A percentile compares a stretch with the other conserved stretches of the same genome.
These are phyloP conservation scores for Sorghum bicolor DNA, from an alignment of 176 grass and related monocot genomes.

Conservation along the genomic window DNA sequence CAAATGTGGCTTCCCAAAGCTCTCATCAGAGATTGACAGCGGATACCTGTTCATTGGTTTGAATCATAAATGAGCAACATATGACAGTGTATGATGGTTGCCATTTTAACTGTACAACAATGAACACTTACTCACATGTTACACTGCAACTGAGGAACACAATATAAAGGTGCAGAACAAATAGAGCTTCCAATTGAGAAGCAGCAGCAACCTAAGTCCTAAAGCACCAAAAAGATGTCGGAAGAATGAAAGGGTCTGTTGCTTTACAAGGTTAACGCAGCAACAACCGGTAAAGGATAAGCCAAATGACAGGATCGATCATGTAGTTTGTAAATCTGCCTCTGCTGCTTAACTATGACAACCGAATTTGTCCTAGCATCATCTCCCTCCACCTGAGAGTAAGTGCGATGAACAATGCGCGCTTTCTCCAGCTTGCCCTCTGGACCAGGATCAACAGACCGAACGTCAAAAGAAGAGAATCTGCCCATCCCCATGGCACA, in stretches of 20 bases:
- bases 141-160: not conserved
- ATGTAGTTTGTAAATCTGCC: not conserved
- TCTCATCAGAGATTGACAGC: too few species aligned
- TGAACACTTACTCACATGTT: too few species aligned
- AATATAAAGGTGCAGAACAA: not conserved
- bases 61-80: too few species aligned
- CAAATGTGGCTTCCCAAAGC: too few species aligned
- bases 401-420: constrained; percentile 7
- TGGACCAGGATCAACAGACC: not conserved
- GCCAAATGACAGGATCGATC: not conserved
- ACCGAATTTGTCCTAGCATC: not conserved
- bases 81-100: too few species aligned
- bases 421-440: not conserved
- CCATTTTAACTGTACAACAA: too few species aligned
- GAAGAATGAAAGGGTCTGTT: not conserved
- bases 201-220: not conserved
- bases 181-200: not conserved
- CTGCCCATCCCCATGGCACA: not conserved
- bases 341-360: not conserved
- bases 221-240: not conserved
- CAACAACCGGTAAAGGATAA: not conserved
- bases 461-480: not conserved
- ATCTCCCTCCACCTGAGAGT: not conserved
- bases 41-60: not conserved
- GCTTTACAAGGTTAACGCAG: too few species aligned